Conservation (phyloP, 2,329 filamentous ascomycete genomes). For the Colletotrichum filicis region DNA sequence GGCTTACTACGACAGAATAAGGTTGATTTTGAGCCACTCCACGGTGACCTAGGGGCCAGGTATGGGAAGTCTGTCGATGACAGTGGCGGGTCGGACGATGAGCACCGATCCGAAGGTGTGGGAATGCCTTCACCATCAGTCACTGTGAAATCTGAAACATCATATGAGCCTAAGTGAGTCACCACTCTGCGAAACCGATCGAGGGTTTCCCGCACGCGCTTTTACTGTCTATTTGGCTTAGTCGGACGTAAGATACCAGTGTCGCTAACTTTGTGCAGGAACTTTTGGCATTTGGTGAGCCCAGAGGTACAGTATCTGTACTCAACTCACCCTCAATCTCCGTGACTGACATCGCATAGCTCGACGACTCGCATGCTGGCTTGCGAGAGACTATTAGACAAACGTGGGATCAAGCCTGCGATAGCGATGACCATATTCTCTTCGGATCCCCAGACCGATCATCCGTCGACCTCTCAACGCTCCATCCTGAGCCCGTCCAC, state of each 20-base stretch:
- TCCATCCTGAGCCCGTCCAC: background rate
- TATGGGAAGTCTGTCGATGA: constrained; percentile 45
- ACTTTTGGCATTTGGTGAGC: background rate
- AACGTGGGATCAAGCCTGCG: background rate
- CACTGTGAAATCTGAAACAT: background rate
- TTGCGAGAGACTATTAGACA: background rate
- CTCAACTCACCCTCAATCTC: background rate
- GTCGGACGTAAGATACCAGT: background rate
- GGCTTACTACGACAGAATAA: constrained; percentile 63
- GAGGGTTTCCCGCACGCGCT: background rate
- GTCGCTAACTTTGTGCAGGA: background rate
- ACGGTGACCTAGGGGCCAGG: constrained; percentile 33
- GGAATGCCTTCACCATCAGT: background rate
- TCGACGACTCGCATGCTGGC: background rate
- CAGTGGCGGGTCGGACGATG: constrained; percentile 54
- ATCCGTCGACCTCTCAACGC: background rate
- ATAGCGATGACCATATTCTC: background rate
- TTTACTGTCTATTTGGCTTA: background rate
- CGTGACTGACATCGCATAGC: background rate
- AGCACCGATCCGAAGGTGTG: background rate
- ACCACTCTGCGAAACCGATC: background rate
- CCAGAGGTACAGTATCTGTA: background rate
- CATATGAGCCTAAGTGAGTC: background rate
- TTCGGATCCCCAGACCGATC: background rate
- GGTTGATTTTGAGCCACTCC: constrained; percentile 62